phyloP scores from a whole-genome alignment of 2,329 filamentous ascomycete genomes.

The Xylaria sp. region DNA sequence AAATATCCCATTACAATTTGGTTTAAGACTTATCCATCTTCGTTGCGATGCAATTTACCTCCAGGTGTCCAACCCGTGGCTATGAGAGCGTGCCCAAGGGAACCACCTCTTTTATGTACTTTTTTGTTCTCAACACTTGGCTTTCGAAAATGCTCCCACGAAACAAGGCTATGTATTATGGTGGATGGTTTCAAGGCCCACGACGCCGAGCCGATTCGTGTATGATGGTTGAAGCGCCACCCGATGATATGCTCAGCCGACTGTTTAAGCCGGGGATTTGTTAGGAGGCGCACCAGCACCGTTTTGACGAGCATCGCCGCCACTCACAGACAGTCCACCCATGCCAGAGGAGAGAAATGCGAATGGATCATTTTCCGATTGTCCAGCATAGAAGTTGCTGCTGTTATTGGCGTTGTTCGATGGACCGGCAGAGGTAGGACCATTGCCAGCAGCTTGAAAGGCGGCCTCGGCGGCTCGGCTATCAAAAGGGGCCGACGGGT shows the following conservation, averaged over 20 bases:
- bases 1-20: conserved; percentile 43
- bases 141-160: conserved; percentile 30
- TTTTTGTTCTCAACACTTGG: conserved; percentile 46
- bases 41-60: conserved; percentile 12
- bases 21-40: conserved; percentile 32
- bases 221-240: conserved; percentile 30
- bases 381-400: conserved; percentile 73
- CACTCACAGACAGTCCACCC: conserved; percentile 73
- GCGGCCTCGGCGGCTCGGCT: conserved; percentile 93
- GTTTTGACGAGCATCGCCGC: conserved; percentile 67
- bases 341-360: conserved; percentile 79
- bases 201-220: conserved; percentile 49
- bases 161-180: conserved; percentile 15
- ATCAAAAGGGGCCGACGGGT: conserved; percentile 87
- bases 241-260: conserved; percentile 24
- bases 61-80: conserved; percentile 14
- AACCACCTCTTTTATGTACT: conserved; percentile 43
- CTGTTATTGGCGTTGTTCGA: conserved; percentile 45
- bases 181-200: conserved; percentile 45
- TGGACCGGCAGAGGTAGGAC: conserved; percentile 75
- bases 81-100: conserved; percentile 38
- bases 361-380: conserved; percentile 75
- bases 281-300: conserved; percentile 60
- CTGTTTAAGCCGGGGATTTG: conserved; percentile 63
- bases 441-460: conserved; percentile 87